These are phyloP conservation scores for Vanderwaltozyma tropicalis DNA, from an alignment of 805 yeast species.

Conservation along the genomic window DNA sequence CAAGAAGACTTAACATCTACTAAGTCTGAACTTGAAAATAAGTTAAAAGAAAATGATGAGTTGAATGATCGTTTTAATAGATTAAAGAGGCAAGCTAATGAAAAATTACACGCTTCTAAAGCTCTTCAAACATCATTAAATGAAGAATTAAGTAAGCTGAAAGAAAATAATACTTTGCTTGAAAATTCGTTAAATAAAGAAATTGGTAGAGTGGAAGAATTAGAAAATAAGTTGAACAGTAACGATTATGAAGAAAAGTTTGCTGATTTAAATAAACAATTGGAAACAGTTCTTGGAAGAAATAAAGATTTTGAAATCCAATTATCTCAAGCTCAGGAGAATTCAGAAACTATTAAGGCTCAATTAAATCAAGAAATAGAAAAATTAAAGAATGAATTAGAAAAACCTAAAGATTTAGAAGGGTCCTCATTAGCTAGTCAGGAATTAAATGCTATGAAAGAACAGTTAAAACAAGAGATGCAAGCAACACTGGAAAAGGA, in stretches of 20 bases:
- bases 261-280: background rate
- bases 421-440: too few relatives aligned
- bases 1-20: background rate
- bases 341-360: background rate
- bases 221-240: conserved; percentile 17
- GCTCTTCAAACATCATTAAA: conserved; percentile 32
- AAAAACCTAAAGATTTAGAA: conserved; percentile 7
- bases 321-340: background rate
- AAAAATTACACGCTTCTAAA: conserved; percentile 24
- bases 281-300: conserved; percentile 12
- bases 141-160: conserved; percentile 26
- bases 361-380: too few relatives aligned
- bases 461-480: conserved; percentile 19
- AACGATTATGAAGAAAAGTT: background rate
- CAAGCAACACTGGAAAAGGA: conserved; percentile 13
- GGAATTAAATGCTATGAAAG: conserved; percentile 8
- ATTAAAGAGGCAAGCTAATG: conserved; percentile 28
- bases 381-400: background rate
- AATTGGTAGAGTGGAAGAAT: too few relatives aligned
- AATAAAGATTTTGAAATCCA: conserved; percentile 3
- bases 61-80: conserved; percentile 25
- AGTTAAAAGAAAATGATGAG: conserved; percentile 24
- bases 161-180: conserved; percentile 28
- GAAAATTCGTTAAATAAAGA: too few relatives aligned
- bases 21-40: conserved; percentile 3